Evolutionary conservation across 768 basidiomycete species (phyloP), one percentile per base, ranked within the genome.

Genomic region (Boletus sensibilis): DNA sequence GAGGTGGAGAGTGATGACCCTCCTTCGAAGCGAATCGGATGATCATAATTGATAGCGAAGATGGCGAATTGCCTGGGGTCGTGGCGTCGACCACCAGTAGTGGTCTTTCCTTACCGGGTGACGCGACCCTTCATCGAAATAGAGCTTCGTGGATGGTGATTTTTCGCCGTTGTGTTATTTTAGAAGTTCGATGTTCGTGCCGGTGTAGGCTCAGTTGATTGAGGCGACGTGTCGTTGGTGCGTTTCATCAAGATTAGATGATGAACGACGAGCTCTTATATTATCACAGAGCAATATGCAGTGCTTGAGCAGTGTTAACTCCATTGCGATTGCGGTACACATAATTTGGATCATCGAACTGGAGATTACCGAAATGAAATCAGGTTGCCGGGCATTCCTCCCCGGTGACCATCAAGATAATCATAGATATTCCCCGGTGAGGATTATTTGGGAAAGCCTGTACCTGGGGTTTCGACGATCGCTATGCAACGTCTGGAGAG

Each of bases 301-400:
- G 46, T 23, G 33, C 33, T 23, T 25, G 21, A 9, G 34, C 47
- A 50, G 50, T 20, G 44, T 51, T 51, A 33, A 12, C 40, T 34
- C 44, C 47, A 51, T 57, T 48, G 51, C 49, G 42, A 52, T 44
- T 20, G 48, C 52, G 39, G 41, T 39, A 51, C 31, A n/a, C 13
- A 53, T 34, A 23, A 40, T 47, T 40, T 45, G 38, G 35, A 48
- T 39, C 25, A 37, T 56, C 3, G 20, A 38, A 25, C 51, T 55
- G 67, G 67, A 56, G 51, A 62, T 67, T 57, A 57, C 67, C 67
- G 67, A 61, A 63, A 69, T 69, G 64, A 69, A 66, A 59, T 59
- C 58, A 47, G 39, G 53, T 57, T 53, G 16, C 52, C 58, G 50
- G 53, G 25, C 40, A 40, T 63, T 20, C 14, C 40, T 46, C 20